phyloP scores from a whole-genome alignment of 2,329 filamentous ascomycete species.

The Chaetomiaceae sp. region DNA sequence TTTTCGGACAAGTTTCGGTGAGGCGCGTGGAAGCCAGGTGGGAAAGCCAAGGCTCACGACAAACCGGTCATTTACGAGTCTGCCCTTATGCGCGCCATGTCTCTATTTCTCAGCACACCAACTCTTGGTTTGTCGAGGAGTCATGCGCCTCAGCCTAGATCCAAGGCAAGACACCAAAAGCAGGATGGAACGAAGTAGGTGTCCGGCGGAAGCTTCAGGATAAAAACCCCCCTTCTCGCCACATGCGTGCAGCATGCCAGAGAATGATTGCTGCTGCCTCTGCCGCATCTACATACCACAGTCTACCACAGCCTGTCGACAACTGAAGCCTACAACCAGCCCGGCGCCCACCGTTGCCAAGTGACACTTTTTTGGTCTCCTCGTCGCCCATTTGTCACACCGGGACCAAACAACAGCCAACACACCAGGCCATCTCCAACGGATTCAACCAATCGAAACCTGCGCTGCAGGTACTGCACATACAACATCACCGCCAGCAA shows the following conservation, averaged over 20 bases:
- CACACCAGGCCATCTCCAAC: conserved; percentile 1
- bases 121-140: conserved; percentile 20
- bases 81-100: background rate
- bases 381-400: background rate
- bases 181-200: background rate
- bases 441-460: background rate
- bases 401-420: too few species aligned
- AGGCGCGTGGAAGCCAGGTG: conserved; percentile 18
- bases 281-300: background rate
- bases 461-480: too few species aligned
- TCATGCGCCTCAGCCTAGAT: conserved; percentile 26
- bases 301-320: too few species aligned
- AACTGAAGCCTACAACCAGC: too few species aligned
- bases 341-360: too few species aligned
- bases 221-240: conserved; percentile 1
- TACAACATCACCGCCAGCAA: background rate
- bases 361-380: too few species aligned
- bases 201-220: background rate
- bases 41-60: conserved; percentile 4
- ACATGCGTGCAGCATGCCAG: background rate
- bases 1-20: conserved; percentile 24
- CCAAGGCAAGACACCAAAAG: background rate
- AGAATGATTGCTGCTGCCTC: background rate
- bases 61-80: background rate
- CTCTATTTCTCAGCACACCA: conserved; percentile 27